These are phyloP conservation scores for Pythium biforme DNA, from an alignment of 352 stramenopile genomes.

Conservation along the genomic window DNA sequence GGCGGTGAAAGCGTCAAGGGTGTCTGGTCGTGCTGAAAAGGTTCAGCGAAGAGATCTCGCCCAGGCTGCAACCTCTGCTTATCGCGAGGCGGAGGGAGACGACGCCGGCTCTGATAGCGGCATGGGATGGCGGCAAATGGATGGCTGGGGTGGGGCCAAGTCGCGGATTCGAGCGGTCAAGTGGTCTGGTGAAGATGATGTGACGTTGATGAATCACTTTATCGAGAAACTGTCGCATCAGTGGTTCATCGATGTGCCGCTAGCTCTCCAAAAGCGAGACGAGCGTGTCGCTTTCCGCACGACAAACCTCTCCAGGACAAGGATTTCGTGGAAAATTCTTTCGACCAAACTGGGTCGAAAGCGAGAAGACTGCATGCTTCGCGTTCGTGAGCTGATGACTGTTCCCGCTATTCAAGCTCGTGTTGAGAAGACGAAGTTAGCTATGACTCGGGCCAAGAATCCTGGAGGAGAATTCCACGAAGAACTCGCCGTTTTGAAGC, in stretches of 20 bases:
- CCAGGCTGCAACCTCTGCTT: constrained; percentile 16
- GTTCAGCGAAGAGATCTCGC: constrained; percentile 11
- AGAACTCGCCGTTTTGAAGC: constrained; percentile 45
- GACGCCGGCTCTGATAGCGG: neutral
- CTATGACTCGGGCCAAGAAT: constrained; percentile 71
- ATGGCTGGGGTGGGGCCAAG: constrained; percentile 37
- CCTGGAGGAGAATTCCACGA: constrained; percentile 68
- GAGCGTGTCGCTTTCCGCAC: constrained; percentile 71
- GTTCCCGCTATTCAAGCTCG: constrained; percentile 60
- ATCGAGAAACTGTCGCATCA: constrained; percentile 66
- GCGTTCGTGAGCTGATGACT: constrained; percentile 64
- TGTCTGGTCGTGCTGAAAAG: constrained; percentile 23
- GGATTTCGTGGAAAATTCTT: constrained; percentile 75
- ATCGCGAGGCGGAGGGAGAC: constrained; percentile 14
- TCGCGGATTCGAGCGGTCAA: constrained; percentile 53
- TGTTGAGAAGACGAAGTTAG: constrained; percentile 54
- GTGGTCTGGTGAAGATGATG: constrained; percentile 64
- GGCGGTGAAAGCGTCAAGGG: constrained; percentile 7
- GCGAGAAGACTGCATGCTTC: constrained; percentile 62
- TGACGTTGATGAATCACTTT: constrained; percentile 69
- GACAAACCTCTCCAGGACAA: constrained; percentile 45
- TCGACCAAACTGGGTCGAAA: constrained; percentile 58
- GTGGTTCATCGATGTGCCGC: constrained; percentile 78
- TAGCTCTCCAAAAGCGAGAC: constrained; percentile 61
- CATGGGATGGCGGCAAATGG: constrained; percentile 18